Evolutionary conservation across 2,329 filamentous ascomycete genomes (phyloP).

Genomic region (Cladophialophora immunda): DNA sequence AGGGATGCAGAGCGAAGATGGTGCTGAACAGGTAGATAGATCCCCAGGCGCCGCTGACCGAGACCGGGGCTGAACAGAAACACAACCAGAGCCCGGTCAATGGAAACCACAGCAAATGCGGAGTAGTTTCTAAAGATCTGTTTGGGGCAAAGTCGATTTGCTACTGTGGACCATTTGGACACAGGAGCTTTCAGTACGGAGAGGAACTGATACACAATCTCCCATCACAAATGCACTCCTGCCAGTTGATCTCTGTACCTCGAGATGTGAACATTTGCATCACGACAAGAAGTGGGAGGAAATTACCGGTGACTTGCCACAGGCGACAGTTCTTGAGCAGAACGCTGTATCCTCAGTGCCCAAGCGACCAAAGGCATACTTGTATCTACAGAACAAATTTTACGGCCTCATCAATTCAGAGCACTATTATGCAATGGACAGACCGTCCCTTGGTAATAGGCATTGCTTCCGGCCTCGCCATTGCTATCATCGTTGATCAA

Average conservation of each 20-base stretch:
- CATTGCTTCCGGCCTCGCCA: conserved; percentile 48
- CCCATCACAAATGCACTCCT: neutral
- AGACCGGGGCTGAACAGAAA: neutral
- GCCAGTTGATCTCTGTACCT: neutral
- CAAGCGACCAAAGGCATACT: neutral
- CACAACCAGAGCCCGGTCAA: neutral
- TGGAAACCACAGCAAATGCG: conserved; percentile 8
- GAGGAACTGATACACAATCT: neutral
- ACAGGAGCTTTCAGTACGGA: neutral
- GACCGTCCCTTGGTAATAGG: conserved; percentile 54
- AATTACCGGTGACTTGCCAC: neutral
- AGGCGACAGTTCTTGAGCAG: neutral
- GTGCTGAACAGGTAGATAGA: neutral
- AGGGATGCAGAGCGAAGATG: neutral
- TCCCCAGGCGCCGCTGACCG: neutral
- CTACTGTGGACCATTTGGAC: conserved; percentile 1
- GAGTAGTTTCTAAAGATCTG: conserved; percentile 12
- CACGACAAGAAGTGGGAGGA: neutral
- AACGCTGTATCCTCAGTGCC: neutral
- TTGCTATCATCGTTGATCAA: conserved; percentile 30
- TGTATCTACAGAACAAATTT: neutral
- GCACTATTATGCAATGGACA: conserved; percentile 28
- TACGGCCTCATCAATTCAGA: neutral
- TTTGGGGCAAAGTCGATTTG: conserved; percentile 4
- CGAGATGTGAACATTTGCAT: neutral